phyloP scores from a whole-genome alignment of 2,329 filamentous ascomycete species.

The Fusarium mangiferae region DNA sequence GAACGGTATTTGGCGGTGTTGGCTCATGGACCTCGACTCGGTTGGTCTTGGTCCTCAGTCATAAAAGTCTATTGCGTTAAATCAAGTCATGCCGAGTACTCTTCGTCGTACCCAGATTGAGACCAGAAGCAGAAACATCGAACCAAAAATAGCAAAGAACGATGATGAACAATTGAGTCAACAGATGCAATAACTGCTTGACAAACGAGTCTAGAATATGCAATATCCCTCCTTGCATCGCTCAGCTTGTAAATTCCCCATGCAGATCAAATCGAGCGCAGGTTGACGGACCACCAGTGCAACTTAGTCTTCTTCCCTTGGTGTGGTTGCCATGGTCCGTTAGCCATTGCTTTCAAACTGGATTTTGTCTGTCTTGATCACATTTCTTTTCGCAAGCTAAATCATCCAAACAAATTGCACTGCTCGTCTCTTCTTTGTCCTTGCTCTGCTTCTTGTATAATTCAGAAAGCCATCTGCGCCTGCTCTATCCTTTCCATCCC shows the following conservation, averaged over 20 bases:
- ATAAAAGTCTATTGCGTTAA: conserved; percentile 42
- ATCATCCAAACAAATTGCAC: conserved; percentile 5
- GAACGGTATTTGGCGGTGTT: conserved; percentile 31
- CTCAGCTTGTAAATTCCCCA: conserved; percentile 16
- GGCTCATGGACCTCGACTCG: conserved; percentile 41
- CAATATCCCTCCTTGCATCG: conserved; percentile 12
- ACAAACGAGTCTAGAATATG: conserved; percentile 36
- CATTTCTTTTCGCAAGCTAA: conserved; percentile 15
- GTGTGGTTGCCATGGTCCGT: conserved; percentile 4
- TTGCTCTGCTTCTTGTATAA: conserved; percentile 26
- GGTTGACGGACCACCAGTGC: neutral
- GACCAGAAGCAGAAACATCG: conserved; percentile 29
- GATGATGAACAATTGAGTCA: conserved; percentile 25
- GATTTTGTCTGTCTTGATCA: conserved; percentile 12
- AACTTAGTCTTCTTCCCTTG: neutral
- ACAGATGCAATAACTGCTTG: conserved; percentile 19
- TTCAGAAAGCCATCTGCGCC: conserved; percentile 34
- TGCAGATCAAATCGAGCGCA: conserved; percentile 5
- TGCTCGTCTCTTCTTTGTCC: conserved; percentile 21
- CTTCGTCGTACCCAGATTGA: conserved; percentile 16
- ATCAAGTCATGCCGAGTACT: conserved; percentile 18
- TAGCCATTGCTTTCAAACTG: conserved; percentile 22
- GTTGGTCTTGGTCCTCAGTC: conserved; percentile 40
- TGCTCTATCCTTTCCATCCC: conserved; percentile 19
- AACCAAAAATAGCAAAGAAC: conserved; percentile 17